Conservation (phyloP, 495 filamentous ascomycete genomes). For the Neurospora sp. region DNA sequence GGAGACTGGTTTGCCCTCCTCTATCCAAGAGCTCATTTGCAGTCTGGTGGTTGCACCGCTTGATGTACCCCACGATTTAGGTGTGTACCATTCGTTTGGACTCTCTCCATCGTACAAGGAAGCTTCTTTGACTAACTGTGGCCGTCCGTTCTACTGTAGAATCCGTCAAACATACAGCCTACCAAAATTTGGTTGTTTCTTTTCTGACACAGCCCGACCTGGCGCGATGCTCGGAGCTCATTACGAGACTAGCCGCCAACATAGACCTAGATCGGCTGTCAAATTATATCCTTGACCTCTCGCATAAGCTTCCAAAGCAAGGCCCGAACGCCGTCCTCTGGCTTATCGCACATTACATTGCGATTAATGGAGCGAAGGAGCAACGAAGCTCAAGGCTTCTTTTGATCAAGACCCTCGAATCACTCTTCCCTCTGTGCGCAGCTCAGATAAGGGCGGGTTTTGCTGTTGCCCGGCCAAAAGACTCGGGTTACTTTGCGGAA, state of each 20-base stretch:
- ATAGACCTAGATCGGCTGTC: conserved; percentile 22
- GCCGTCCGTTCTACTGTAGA: conserved; percentile 4
- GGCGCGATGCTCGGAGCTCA: conserved; percentile 10
- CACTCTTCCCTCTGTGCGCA: conserved; percentile 16
- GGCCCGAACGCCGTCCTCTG: conserved; percentile 42
- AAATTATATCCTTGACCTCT: conserved; percentile 4
- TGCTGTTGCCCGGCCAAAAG: neutral
- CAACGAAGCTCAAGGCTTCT: conserved; percentile 10
- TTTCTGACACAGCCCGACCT: conserved; percentile 25
- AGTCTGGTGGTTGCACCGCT: conserved; percentile 14
- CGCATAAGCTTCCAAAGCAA: conserved; percentile 3
- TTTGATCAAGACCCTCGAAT: conserved; percentile 15
- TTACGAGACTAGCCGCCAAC: conserved; percentile 7
- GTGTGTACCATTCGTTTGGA: conserved; percentile 6
- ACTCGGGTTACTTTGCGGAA: conserved; percentile 2
- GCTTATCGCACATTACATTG: conserved; percentile 75
- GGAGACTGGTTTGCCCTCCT: conserved; percentile 3
- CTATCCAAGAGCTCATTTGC: conserved; percentile 1
- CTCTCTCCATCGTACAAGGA: neutral
- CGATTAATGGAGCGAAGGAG: conserved; percentile 46
- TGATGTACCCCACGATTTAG: conserved; percentile 1
- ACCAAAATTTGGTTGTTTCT: conserved; percentile 28
- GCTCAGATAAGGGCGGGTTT: conserved; percentile 16
- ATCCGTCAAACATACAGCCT: conserved; percentile 12
- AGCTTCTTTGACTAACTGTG: neutral